These are phyloP conservation scores for Talinum fruticosum DNA, from an alignment of 148 eudicot species.

Conservation along the genomic window DNA sequence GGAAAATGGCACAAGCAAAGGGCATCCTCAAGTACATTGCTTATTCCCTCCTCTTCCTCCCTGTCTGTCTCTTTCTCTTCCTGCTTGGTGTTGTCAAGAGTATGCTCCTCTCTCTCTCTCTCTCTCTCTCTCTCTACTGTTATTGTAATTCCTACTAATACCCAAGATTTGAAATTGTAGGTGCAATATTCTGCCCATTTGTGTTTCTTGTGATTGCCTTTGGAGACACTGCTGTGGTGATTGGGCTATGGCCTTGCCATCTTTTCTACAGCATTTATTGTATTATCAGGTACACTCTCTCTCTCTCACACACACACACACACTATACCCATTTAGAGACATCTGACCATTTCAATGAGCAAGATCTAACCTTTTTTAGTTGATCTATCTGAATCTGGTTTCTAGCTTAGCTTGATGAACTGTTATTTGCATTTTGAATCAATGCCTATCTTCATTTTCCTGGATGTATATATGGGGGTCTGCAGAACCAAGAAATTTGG, in stretches of 20 bases:
- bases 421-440: neutral
- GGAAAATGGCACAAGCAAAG: conserved; percentile 24
- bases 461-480: neutral
- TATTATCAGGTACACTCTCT: conserved; percentile 20
- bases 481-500: conserved; percentile 35
- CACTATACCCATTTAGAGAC: neutral
- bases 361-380: conserved; percentile 13
- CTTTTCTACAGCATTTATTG: conserved; percentile 31
- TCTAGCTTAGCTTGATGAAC: neutral
- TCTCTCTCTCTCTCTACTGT: neutral
- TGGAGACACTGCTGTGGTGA: conserved; percentile 31
- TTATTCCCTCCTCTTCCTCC: conserved; percentile 29
- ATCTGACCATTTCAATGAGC: neutral
- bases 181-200: conserved; percentile 31
- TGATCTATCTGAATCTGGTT: neutral
- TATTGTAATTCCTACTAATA: neutral
- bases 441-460: neutral
- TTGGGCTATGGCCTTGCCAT: conserved; percentile 37
- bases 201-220: conserved; percentile 32
- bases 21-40: conserved; percentile 24
- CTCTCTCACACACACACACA: no score
- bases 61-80: conserved; percentile 24
- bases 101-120: conserved; percentile 6
- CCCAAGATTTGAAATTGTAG: conserved; percentile 13
- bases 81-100: conserved; percentile 29